Evolutionary conservation across 257 asterid genomes (phyloP).

Genomic region (Solanum corneliomulleri): DNA sequence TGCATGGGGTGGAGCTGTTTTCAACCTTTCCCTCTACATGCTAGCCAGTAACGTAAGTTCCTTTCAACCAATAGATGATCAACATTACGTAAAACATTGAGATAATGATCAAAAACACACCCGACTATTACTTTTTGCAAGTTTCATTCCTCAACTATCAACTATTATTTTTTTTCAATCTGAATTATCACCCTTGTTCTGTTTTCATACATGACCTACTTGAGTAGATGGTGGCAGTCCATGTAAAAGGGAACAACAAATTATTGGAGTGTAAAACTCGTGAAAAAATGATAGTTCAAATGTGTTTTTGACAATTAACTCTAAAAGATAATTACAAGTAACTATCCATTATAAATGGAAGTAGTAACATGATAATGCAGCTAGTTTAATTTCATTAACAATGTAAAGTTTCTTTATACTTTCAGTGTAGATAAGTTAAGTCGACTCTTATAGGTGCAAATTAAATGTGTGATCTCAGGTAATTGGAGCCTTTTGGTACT

Average conservation of each 20-base stretch:
- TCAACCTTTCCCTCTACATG: slow-evolving; percentile 55
- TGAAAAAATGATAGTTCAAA: neutral
- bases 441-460: neutral
- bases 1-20: slow-evolving; percentile 67
- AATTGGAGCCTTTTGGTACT: slow-evolving; percentile 59
- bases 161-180: neutral
- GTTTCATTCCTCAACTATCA: neutral
- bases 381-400: neutral
- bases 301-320: neutral
- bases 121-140: neutral
- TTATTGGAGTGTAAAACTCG: neutral
- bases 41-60: slow-evolving; percentile 54
- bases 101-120: neutral
- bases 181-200: neutral
- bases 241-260: neutral
- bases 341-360: neutral
- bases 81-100: neutral
- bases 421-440: neutral
- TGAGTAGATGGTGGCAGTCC: neutral
- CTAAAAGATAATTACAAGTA: neutral
- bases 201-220: neutral
- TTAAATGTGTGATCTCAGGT: slow-evolving; percentile 10
- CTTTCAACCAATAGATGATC: neutral
- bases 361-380: neutral
- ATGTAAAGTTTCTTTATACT: neutral